Percentiles rank a stretch among this genome's conserved stretches.
Conservation (phyloP, 495 filamentous ascomycete species). For the Daldinia childiae region DNA sequence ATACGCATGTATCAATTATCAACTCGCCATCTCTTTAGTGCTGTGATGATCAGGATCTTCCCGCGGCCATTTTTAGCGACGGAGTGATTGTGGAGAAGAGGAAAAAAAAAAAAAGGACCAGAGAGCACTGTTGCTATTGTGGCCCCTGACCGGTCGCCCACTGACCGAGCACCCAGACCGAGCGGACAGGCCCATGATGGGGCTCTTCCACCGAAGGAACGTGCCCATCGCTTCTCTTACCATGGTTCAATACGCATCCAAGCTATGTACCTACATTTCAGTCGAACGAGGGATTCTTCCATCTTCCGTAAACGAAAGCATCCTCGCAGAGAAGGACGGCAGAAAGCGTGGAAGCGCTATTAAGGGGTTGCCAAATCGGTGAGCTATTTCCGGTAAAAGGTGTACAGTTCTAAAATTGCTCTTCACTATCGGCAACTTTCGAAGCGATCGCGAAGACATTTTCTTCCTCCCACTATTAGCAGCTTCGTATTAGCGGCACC, state of each 20-base stretch:
- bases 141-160: conserved; percentile 33
- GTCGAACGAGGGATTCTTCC: conserved; percentile 35
- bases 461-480: conserved; percentile 1
- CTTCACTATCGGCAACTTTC: conserved; percentile 29
- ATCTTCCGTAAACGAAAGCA: conserved; percentile 31
- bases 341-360: conserved; percentile 14
- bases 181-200: conserved; percentile 35
- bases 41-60: conserved; percentile 46
- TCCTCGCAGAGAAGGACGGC: conserved; percentile 30
- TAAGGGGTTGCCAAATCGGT: conserved; percentile 24
- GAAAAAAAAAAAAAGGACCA: conserved; percentile 6
- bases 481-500: conserved; percentile 28
- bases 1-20: conserved; percentile 30
- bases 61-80: conserved; percentile 45
- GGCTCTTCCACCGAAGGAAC: conserved; percentile 43
- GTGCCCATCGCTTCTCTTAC: conserved; percentile 30
- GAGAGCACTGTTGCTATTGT: conserved; percentile 26
- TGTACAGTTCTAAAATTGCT: conserved; percentile 31
- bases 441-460: conserved; percentile 2
- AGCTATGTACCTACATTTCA: conserved; percentile 23
- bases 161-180: conserved; percentile 42
- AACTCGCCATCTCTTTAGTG: conserved; percentile 40
- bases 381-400: conserved; percentile 40
- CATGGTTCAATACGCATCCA: conserved; percentile 31
- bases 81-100: conserved; percentile 42